A percentile compares a stretch with the other conserved stretches of the same genome.
Conservation (phyloP, 495 filamentous ascomycete genomes). For the Podospora sp. region DNA sequence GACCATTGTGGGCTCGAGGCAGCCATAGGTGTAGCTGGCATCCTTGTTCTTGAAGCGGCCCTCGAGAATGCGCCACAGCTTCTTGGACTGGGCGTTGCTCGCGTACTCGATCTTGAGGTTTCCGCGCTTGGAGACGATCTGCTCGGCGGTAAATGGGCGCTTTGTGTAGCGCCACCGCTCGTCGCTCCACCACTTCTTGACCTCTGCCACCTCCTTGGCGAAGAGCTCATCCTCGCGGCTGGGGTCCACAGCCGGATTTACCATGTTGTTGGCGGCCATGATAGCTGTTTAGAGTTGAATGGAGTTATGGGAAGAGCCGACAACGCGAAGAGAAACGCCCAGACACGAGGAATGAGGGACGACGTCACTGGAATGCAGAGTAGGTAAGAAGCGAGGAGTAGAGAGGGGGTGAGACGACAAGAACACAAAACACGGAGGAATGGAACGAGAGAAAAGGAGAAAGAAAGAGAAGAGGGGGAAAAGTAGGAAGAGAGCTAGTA, state of each 20-base stretch:
- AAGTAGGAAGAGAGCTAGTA: slow-evolving; percentile 15
- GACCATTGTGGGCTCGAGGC: slow-evolving; percentile 95
- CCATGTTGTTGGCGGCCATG: slow-evolving; percentile 61
- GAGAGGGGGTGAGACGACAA: slow-evolving; percentile 3
- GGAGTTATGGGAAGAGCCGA: slow-evolving; percentile 2
- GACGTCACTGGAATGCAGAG: slow-evolving; percentile 1
- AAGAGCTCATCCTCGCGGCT: slow-evolving; percentile 79
- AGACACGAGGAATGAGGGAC: background rate
- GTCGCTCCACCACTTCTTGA: slow-evolving; percentile 94
- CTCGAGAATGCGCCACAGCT: slow-evolving; percentile 91
- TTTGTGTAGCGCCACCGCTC: slow-evolving; percentile 91
- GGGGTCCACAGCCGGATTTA: slow-evolving; percentile 55
- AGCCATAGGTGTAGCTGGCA: slow-evolving; percentile 93
- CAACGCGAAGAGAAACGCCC: background rate
- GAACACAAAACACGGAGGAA: background rate
- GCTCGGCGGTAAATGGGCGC: slow-evolving; percentile 91
- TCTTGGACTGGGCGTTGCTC: slow-evolving; percentile 85
- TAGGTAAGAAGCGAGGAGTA: background rate
- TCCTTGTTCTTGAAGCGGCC: slow-evolving; percentile 81
- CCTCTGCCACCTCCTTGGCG: slow-evolving; percentile 76
- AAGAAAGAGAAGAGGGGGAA: slow-evolving; percentile 24
- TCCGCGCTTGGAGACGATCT: slow-evolving; percentile 93
- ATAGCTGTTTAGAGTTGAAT: slow-evolving; percentile 29
- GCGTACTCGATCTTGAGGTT: slow-evolving; percentile 90
- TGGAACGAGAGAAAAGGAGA: slow-evolving; percentile 18